These are phyloP conservation scores for Xerocomellus intermedius DNA, from an alignment of 768 basidiomycete species.

Conservation along the genomic window DNA sequence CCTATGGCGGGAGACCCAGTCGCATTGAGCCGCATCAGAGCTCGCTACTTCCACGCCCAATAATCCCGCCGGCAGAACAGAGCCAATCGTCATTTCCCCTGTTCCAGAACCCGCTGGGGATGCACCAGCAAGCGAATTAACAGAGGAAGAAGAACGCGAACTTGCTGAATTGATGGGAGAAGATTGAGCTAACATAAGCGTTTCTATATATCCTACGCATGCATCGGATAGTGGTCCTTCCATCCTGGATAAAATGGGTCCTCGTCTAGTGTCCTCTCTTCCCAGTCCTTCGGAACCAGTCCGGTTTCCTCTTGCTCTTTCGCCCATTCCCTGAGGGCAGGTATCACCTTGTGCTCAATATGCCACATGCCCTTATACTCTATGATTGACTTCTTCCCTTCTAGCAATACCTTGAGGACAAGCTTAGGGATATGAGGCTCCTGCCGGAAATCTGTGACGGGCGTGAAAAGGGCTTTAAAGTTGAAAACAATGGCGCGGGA, in stretches of 20 bases:
- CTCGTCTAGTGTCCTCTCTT: constrained; percentile 49
- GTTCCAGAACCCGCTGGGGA: constrained; percentile 29
- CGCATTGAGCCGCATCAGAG: constrained; percentile 16
- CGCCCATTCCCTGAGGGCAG: constrained; percentile 45
- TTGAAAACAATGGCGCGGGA: constrained; percentile 52
- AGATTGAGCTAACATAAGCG: constrained; percentile 13
- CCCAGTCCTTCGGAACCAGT: constrained; percentile 47
- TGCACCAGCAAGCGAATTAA: constrained; percentile 44
- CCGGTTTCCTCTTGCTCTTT: constrained; percentile 48
- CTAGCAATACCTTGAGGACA: constrained; percentile 42
- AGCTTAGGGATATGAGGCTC: constrained; percentile 51
- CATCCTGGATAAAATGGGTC: constrained; percentile 52
- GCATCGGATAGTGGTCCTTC: constrained; percentile 29
- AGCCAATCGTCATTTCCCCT: constrained; percentile 22
- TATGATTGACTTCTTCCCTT: constrained; percentile 39
- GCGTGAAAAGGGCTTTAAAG: constrained; percentile 54
- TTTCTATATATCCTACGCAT: constrained; percentile 7
- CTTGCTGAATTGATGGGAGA: constrained; percentile 73
- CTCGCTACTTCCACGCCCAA: constrained; percentile 26
- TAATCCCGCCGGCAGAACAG: constrained; percentile 17
- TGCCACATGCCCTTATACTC: constrained; percentile 45
- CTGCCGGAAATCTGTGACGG: constrained; percentile 39
- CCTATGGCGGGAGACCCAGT: not conserved
- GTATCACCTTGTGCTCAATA: constrained; percentile 44
- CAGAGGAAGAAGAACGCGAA: constrained; percentile 89